Evolutionary conservation across 1,284 basidiomycete genomes (phyloP).

Genomic region (Wolfiporia cocos): DNA sequence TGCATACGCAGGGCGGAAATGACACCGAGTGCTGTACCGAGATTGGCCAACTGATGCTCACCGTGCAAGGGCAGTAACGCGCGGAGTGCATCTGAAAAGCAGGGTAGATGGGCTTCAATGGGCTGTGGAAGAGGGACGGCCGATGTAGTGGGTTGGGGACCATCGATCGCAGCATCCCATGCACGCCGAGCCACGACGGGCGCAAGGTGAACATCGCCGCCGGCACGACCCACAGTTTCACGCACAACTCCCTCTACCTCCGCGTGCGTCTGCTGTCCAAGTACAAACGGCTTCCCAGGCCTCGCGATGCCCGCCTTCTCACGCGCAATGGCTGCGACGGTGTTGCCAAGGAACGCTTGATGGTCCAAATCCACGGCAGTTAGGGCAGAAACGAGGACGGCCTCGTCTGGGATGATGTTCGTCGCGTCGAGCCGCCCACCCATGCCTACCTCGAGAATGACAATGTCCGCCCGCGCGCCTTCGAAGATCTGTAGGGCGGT

Average conservation of each 20-base stretch:
- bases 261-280: conserved; percentile 62
- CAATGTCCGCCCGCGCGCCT: conserved; percentile 62
- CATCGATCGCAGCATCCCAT: conserved; percentile 33
- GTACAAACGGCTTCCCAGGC: conserved; percentile 60
- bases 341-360: conserved; percentile 81
- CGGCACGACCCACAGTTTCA: conserved; percentile 32
- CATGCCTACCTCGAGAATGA: conserved; percentile 93
- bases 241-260: conserved; percentile 42
- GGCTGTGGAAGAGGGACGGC: conserved; percentile 36
- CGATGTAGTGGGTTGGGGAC: conserved; percentile 27
- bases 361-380: conserved; percentile 92
- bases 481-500: conserved; percentile 76
- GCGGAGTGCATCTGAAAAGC: conserved; percentile 35
- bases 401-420: conserved; percentile 73
- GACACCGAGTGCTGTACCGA: conserved; percentile 64
- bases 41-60: conserved; percentile 78
- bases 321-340: conserved; percentile 67
- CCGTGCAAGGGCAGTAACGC: conserved; percentile 66
- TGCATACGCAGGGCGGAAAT: conserved; percentile 56
- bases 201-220: conserved; percentile 35
- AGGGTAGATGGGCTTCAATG: conserved; percentile 35
- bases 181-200: conserved; percentile 25
- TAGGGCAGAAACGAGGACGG: conserved; percentile 75
- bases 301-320: conserved; percentile 88
- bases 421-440: conserved; percentile 93